These are phyloP conservation scores for Alternaria conjuncta DNA, from an alignment of 2,329 filamentous ascomycete genomes.

Conservation along the genomic window DNA sequence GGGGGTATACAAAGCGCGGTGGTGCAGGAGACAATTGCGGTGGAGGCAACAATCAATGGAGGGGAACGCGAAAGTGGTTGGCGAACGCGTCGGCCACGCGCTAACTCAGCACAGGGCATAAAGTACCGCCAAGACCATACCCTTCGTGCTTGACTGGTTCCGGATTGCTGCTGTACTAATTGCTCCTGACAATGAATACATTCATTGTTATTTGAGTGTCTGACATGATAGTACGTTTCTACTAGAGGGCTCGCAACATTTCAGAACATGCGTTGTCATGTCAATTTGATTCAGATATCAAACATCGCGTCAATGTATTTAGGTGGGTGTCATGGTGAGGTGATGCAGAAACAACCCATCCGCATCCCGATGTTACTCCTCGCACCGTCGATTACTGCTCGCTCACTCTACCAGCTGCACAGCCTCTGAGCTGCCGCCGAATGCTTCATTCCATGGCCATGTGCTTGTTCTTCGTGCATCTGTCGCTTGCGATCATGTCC, in stretches of 20 bases:
- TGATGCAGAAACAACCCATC: not conserved
- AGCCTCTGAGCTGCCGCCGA: not conserved
- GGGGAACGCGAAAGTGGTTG: slow-evolving; percentile 26
- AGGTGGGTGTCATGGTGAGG: not conserved
- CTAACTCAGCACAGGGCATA: slow-evolving; percentile 22
- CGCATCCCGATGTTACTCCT: not conserved
- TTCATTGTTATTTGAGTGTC: not conserved
- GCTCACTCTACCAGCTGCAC: not conserved
- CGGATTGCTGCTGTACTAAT: not conserved
- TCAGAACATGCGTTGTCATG: not conserved
- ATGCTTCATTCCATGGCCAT: not conserved
- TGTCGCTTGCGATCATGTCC: not conserved
- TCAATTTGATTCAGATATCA: not conserved
- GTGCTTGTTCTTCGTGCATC: not conserved
- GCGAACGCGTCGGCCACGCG: slow-evolving; percentile 28
- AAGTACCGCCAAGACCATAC: slow-evolving; percentile 10
- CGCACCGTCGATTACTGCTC: not conserved
- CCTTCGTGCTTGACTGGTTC: not conserved
- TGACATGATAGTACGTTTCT: too few species aligned
- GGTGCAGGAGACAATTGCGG: slow-evolving; percentile 11
- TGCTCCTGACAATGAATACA: not conserved
- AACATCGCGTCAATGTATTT: not conserved
- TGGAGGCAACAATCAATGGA: slow-evolving; percentile 26
- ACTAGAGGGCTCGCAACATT: not conserved
- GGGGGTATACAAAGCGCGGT: slow-evolving; percentile 11